Base-by-base conservation (phyloP, 2,329 filamentous ascomycete species). In the Colletotrichum lini region DNA sequence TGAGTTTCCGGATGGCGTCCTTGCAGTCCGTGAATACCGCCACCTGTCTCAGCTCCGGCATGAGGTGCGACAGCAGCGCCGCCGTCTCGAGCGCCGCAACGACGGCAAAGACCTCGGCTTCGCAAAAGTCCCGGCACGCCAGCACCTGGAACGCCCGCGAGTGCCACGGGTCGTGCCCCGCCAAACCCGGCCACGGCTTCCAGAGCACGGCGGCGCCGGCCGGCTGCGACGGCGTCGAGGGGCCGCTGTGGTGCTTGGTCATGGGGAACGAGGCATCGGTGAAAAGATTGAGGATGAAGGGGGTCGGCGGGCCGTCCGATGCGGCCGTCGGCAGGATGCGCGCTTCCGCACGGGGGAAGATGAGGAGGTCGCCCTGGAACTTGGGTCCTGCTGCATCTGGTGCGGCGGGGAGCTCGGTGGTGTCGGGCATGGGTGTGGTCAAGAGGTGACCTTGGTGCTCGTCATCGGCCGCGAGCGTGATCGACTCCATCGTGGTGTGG, bases 1-100 rank as follows among this genome's bases (percentile, higher is more conserved):
- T 38, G 21, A 71, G 56, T 8, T 21, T 21, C 8, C 40, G 44
- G 23, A 71, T 52, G 9, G 50, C 52, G 16, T 30, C 42, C 18
- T 71, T 53, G 16, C 64, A 71, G 58, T 71, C 68, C 15, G 64
- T 45, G 7, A 57, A 67, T n/a, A 70, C 15, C 9, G 30, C 49
- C 23, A 67, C 67, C 13, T 26, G 21, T 21, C 30, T 21, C 23
- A 67, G 23, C 3, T 57, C 35, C 16, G 67, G 67, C 38, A 50
- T 50, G 21, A 67, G 23, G 9, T 40, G 50, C 16, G 49, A 54
- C n/a, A 67, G 35, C 7, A 62, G 35, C 21, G 16, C 16, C 3
- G 57, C 64, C 26, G 63, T 62, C 26, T 71, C 64, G 49, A 71
- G 64, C 7, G 21, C 64, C 13, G 23, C 30, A 6, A 26, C 45